Base-by-base conservation (phyloP, 2,329 filamentous ascomycete genomes). In the Phaeomoniella chlamydospora region DNA sequence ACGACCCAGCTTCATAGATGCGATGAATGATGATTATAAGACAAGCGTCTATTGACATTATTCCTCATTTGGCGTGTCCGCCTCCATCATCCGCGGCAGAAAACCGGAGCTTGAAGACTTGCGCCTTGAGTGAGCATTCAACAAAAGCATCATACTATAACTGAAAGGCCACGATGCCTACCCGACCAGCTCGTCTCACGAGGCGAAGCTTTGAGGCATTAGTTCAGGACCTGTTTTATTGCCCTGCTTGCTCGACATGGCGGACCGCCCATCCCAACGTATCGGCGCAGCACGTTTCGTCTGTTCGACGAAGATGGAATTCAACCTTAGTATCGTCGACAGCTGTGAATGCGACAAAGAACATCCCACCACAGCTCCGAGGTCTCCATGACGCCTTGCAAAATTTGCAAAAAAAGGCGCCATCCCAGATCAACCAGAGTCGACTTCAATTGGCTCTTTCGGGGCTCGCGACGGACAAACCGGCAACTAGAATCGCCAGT, bases 391-490 rank as follows among this genome's bases (percentile, higher is more conserved):
- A 67, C 41, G 61, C 67, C 18, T 49, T 78, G 29, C 59, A 60
- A 11, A 56, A 56, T n/a, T 52, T 77, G 5, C 61, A 67, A 40
- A 60, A 62, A 36, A 58, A 60, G 26, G 70, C 72, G 15, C 61
- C 66, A 39, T 64, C 63, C 33, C 68, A 72, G 49, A 65, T 75
- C 35, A 72, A 74, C 48, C 53, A 73, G 18, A 74, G 71, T 47
- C 59, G 72, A 37, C 49, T 78, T 41, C 68, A 74, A 48, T 64
- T 78, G 47, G 73, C 72, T 13, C 49, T 74, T 42, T 55, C 69
- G 37, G 71, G 73, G 2, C 50, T 78, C 42, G 71, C 73, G 47
- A 64, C 61, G 15, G 58, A 67, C 33, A 55, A 61, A 41, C 65
- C 70, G 2, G 59, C 72, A 6, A 62, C 72, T 31, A 57, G 74